Conservation (phyloP, 768 basidiomycete genomes). For the Lentinula lateritia region DNA sequence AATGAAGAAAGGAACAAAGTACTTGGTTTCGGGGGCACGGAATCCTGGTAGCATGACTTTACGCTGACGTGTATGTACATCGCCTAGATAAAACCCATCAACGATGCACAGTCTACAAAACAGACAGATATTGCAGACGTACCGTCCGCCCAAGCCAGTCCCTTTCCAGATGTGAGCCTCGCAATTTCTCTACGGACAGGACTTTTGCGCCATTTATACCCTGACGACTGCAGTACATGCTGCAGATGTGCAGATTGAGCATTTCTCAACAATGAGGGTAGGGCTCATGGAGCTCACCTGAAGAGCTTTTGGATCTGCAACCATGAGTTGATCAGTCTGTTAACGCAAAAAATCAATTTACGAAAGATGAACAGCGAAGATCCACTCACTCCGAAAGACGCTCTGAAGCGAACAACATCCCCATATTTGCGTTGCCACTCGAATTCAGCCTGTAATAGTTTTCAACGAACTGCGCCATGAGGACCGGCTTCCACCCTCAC, state of each 20-base stretch:
- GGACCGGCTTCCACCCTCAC: not conserved
- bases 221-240: conserved; percentile 24
- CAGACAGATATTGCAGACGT: not conserved
- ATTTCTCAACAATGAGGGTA: not conserved
- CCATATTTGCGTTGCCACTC: conserved; percentile 7
- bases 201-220: conserved; percentile 23
- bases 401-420: conserved; percentile 4
- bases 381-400: not conserved
- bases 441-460: not conserved
- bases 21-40: conserved; percentile 19
- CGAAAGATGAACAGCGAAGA: not conserved
- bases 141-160: conserved; percentile 25
- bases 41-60: conserved; percentile 31
- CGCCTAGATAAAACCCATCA: conserved; percentile 6
- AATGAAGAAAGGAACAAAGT: conserved; percentile 23
- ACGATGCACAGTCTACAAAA: conserved; percentile 15
- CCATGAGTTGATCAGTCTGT: conserved; percentile 23
- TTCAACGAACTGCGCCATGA: not conserved
- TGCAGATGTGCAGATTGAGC: not conserved
- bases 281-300: conserved; percentile 4
- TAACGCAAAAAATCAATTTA: not conserved
- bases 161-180: conserved; percentile 18
- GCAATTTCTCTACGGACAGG: conserved; percentile 14
- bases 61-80: conserved; percentile 22
- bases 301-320: conserved; percentile 25